phyloP scores from a whole-genome alignment of 1,284 basidiomycete genomes.

The Malassezia sp. region DNA sequence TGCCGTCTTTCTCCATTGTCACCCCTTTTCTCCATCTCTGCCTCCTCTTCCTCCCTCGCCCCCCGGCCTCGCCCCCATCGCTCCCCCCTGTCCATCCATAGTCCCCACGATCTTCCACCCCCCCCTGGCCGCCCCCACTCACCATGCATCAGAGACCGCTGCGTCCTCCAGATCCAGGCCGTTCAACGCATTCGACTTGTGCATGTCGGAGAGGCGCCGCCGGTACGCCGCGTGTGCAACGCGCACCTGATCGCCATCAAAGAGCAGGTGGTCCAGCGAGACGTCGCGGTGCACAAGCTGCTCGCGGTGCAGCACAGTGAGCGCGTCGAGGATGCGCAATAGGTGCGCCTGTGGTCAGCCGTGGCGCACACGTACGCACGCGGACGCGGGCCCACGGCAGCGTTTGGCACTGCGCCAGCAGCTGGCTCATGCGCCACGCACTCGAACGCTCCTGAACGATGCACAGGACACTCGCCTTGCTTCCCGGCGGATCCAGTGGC shows the following conservation, averaged over 20 bases:
- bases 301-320: conserved; percentile 30
- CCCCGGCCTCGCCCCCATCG: too few species aligned
- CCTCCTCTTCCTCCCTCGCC: too few species aligned
- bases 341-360: too few species aligned
- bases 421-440: conserved; percentile 18
- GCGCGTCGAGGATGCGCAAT: conserved; percentile 24
- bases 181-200: conserved; percentile 34
- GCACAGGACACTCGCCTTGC: conserved; percentile 11
- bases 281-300: conserved; percentile 37
- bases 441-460: conserved; percentile 23
- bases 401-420: conserved; percentile 28
- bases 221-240: conserved; percentile 25
- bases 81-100: too few species aligned
- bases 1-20: too few species aligned
- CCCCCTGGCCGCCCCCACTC: too few species aligned
- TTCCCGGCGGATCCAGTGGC: not conserved
- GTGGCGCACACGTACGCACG: too few species aligned
- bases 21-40: too few species aligned
- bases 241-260: conserved; percentile 18
- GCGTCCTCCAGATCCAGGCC: conserved; percentile 16
- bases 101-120: too few species aligned
- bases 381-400: conserved; percentile 32
- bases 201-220: conserved; percentile 32
- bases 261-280: conserved; percentile 18
- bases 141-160: conserved; percentile 22